Base-by-base conservation (phyloP, 2,329 filamentous ascomycete species). In the Alternaria brassicicola region DNA sequence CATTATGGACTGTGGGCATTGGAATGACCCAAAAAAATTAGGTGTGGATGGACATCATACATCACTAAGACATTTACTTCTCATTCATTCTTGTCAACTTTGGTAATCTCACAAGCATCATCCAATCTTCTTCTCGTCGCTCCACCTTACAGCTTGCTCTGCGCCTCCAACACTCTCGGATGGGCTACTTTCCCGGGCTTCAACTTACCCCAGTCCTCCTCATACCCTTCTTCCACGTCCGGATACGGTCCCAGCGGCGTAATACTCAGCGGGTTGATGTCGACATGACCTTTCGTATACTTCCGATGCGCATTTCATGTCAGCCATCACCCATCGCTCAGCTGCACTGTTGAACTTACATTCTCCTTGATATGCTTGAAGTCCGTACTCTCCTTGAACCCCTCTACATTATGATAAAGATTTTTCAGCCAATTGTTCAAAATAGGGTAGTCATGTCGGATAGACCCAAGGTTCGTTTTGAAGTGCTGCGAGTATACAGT, bases 281-380 rank as follows among this genome's bases (percentile, higher is more conserved):
- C 82, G 4, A 64, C 65, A 66, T 88, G 86, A 55, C 82, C 85
- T 75, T 88, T 89, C 12, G 86, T 85, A 60, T 86, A 85, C 76
- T 81, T 38, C 41, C 10, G 25, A 38, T 1, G 42, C n/a, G 42
- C 26, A 46, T 6, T 46, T 7, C 7, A 46, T 3, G 26, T 46
- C 42, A 46, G 42, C 26, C 42, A 46, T 6, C 10, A 46, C 26
- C 17, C 12, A 15, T 15, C 5, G 19, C 6, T 10, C n/a, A 12
- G 9, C n/a, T 28, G 10, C n/a, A 2, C 30, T n/a, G 2, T 21
- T 47, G 8, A 9, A 71, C 77, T 70, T 46, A 78, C 76, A 61
- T 87, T 89, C 71, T 90, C 87, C 75, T 89, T 90, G 70, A 89
- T 89, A 66, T 90, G 87, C 61, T 76, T 82, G 63, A 89, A 89